Base-by-base conservation (phyloP, 805 yeast genomes). In the Teunomyces gatunensis region DNA sequence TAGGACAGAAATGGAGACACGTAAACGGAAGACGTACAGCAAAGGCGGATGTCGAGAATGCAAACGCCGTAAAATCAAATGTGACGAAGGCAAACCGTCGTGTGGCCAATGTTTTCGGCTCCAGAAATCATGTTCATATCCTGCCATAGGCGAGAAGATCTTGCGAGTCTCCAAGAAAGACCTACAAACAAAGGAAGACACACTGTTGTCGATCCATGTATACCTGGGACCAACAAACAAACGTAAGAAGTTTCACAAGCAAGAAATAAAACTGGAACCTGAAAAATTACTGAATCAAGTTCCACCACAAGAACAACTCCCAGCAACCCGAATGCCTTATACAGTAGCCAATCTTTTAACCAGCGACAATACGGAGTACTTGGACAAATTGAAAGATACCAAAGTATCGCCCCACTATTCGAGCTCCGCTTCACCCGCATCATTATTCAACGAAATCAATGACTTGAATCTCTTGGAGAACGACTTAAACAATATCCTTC, bases 31-130 rank as follows among this genome's bases (percentile, higher is more conserved):
- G 18, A 58, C 55, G 44, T 69, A 69, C 51, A 61, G 65, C 54
- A 67, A 67, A 45, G 60, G 58, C 18, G 77, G 77, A 2, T 72
- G 77, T 51, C 48, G 61, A 17, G 74, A 69, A 47, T 72, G 77
- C 49, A 71, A 71, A 50, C 58, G 73, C 23, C 59, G 74, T 45
- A 72, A 71, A 47, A 71, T 71, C 35, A 71, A 72, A 48, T 68
- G 73, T 39, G 68, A 67, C 39, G 73, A 68, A 52, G 57, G 39
- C 23, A 64, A 55, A 47, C 67, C 60, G 34, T 51, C 42, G 42
- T 68, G 73, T 44, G 55, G 63, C 54, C 68, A 61, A 35, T 67
- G 73, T 49, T 50, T 59, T 1, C 53, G 68, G 27, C 57, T 64
- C 18, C 58, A 57, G 20, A 68, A 68, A 44, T 49, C 37, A 2